Conservation (phyloP, 495 filamentous ascomycete species). For the Trichoderma gamsii region DNA sequence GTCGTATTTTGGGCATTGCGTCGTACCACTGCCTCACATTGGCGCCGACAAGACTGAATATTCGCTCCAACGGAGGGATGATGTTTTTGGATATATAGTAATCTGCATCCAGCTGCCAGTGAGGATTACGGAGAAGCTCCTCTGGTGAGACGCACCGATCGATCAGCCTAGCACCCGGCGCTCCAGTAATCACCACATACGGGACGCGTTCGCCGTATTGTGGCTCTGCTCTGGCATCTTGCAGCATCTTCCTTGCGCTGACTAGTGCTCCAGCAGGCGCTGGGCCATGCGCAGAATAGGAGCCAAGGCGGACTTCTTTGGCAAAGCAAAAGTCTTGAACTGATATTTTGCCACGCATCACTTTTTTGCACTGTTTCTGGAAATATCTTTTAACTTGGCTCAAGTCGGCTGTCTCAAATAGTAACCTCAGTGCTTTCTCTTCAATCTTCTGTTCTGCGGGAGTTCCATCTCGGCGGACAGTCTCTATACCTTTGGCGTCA, state of each 20-base stretch:
- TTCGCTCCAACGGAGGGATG: conserved; percentile 89
- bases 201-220: conserved; percentile 94
- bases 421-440: conserved; percentile 76
- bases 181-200: conserved; percentile 86
- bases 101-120: conserved; percentile 83
- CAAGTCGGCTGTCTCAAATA: conserved; percentile 86
- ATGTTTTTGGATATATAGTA: conserved; percentile 97
- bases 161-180: conserved; percentile 75
- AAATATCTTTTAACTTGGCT: conserved; percentile 89
- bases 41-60: conserved; percentile 94
- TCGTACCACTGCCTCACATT: conserved; percentile 91
- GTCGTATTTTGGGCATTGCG: conserved; percentile 88
- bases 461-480: conserved; percentile 88
- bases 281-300: conserved; percentile 66
- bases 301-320: conserved; percentile 82
- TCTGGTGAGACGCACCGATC: conserved; percentile 90
- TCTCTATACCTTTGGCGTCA: conserved; percentile 97
- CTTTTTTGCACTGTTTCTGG: conserved; percentile 83
- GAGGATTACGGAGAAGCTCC: conserved; percentile 64
- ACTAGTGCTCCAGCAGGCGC: conserved; percentile 85
- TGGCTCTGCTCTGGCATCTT: conserved; percentile 80
- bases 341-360: conserved; percentile 81
- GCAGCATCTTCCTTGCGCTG: conserved; percentile 73
- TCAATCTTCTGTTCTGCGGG: conserved; percentile 96
- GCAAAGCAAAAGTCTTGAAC: conserved; percentile 96